Percentiles rank a stretch among this genome's conserved stretches.
These are phyloP conservation scores for Aspergillus udagawae DNA, from an alignment of 2,329 filamentous ascomycete genomes.

Conservation along the genomic window DNA sequence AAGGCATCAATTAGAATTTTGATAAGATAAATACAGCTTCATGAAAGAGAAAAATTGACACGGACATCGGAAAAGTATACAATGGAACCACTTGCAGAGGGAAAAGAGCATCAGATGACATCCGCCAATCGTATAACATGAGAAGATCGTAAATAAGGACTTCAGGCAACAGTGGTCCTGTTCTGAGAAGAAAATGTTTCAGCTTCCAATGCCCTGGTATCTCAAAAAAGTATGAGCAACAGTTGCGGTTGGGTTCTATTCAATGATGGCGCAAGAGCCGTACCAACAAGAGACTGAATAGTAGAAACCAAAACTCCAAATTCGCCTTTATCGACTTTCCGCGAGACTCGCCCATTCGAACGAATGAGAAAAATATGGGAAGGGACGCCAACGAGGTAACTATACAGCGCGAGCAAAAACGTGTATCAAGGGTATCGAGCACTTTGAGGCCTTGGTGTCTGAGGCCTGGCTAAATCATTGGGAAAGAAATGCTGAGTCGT, in stretches of 20 bases:
- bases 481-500: neutral
- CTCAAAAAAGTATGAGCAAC: neutral
- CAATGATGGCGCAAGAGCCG: neutral
- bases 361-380: neutral
- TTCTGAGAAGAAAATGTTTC: neutral
- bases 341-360: neutral
- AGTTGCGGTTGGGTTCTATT: neutral
- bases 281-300: neutral
- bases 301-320: neutral
- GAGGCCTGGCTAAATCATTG: neutral
- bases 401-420: constrained; percentile 22
- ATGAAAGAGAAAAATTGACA: constrained; percentile 19
- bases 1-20: constrained; percentile 6
- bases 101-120: constrained; percentile 6
- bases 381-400: neutral
- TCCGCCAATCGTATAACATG: neutral
- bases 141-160: constrained; percentile 5
- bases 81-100: constrained; percentile 17
- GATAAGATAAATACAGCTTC: constrained; percentile 29
- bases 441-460: constrained; percentile 3
- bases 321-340: neutral
- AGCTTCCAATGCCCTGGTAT: constrained; percentile 10
- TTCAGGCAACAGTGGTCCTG: neutral
- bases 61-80: constrained; percentile 22
- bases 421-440: constrained; percentile 25